Evolutionary conservation across 352 stramenopile species (phyloP).

Genomic region (Pythium volutum): DNA sequence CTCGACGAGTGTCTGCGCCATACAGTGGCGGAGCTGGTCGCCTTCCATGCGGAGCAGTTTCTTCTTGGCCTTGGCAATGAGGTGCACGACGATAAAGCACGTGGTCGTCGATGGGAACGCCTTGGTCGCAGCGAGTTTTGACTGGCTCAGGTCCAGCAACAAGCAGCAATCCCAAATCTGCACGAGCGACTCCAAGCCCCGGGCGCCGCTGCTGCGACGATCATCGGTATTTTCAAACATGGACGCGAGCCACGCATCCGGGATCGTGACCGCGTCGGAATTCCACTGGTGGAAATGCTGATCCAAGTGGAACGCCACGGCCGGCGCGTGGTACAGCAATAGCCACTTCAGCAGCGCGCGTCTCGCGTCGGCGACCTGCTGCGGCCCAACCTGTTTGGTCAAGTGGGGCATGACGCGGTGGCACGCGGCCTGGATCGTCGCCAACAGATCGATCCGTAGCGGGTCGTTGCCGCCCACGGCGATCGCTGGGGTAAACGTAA

Average conservation of each 20-base stretch:
- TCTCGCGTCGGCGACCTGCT: conserved; percentile 31
- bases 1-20: conserved; percentile 54
- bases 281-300: conserved; percentile 73
- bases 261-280: conserved; percentile 35
- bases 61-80: conserved; percentile 50
- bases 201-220: conserved; percentile 10
- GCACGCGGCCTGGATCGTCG: conserved; percentile 44
- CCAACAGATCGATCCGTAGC: conserved; percentile 55
- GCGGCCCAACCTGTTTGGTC: conserved; percentile 29
- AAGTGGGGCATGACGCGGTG: conserved; percentile 52
- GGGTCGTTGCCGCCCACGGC: conserved; percentile 64
- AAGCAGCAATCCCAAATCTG: conserved; percentile 74
- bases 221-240: conserved; percentile 69
- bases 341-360: conserved; percentile 62
- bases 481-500: conserved; percentile 57
- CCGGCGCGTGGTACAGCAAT: conserved; percentile 70
- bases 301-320: conserved; percentile 70
- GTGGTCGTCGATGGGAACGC: conserved; percentile 35
- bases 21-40: conserved; percentile 68
- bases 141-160: conserved; percentile 28
- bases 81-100: conserved; percentile 49
- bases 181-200: conserved; percentile 53
- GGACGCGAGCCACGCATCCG: conserved; percentile 69
- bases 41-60: conserved; percentile 66
- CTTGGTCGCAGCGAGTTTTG: conserved; percentile 7